Evolutionary conservation across 2,329 filamentous ascomycete genomes (phyloP), one percentile per base, ranked within the genome.

Genomic region (Claviceps arundinis): DNA sequence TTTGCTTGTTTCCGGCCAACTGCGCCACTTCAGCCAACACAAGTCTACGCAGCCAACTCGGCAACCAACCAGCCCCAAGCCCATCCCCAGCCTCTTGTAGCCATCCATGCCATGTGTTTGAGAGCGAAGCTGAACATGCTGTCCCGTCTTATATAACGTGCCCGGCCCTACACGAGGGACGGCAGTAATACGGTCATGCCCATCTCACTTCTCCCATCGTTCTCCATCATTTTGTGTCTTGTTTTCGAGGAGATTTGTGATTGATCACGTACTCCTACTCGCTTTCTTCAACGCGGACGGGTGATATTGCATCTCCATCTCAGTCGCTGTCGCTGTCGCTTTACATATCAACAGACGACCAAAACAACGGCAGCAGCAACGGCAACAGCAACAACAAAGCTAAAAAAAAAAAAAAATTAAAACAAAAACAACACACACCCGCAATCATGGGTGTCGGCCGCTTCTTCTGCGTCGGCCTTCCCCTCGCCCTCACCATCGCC

Each of bases 381-480:
- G 13, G 2, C 9, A 9, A 24, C 41, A 45, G 44, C 47, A 37
- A 17, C n/a, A n/a, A n/a, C n/a, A n/a, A n/a, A n/a, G n/a, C n/a
- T n/a, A n/a, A n/a, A n/a, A n/a, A n/a, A n/a, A n/a, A n/a, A n/a
- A n/a, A n/a, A n/a, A n/a, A 38, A 13, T 6, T 42, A 37, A 37
- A 37, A 17, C 24, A 22, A 55, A 30, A 51, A 14, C 26, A 42
- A 52, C 51, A 63, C 7, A 11, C 30, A 11, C 30, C 64, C 57
- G 57, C 52, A 66, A 65, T 57, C 57, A 77, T 77, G 74, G 68
- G 84, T 71, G 75, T 79, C 64, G 90, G 88, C 60, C 81, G 91
- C 64, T 81, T 91, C 62, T 73, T 87, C 67, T 96, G 89, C 71
- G 93, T 97, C 70, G 80, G 87, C 70, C 74, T 89, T 73, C 91